Conservation (phyloP, 371 early-diverging fungal species). For the Zopfochytrium polystomum region DNA sequence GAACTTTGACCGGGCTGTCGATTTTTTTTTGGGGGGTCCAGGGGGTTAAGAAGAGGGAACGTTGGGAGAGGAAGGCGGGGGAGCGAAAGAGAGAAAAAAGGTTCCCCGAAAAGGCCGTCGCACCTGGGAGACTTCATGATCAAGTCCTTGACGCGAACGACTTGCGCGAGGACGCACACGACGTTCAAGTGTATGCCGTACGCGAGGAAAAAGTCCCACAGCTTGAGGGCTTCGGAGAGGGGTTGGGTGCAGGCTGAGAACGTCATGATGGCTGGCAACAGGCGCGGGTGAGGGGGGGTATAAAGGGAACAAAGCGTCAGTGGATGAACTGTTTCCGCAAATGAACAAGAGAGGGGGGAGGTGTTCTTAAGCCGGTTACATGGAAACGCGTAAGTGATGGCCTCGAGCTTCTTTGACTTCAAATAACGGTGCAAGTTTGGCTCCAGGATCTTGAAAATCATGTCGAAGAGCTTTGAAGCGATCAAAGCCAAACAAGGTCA, state of each 20-base stretch:
- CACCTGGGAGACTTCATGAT: conserved; percentile 61
- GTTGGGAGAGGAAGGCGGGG: background rate
- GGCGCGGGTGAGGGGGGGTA: background rate
- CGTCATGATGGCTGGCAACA: conserved; percentile 76
- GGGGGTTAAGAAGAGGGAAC: conserved; percentile 5
- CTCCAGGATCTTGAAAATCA: conserved; percentile 72
- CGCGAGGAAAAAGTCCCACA: conserved; percentile 92
- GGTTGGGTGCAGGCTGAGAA: conserved; percentile 88
- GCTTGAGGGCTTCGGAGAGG: conserved; percentile 68
- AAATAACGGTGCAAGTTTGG: conserved; percentile 70
- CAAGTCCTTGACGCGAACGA: conserved; percentile 71
- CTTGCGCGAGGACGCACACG: conserved; percentile 79
- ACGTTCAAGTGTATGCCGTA: conserved; percentile 90
- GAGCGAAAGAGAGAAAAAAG: background rate
- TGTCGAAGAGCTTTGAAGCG: conserved; percentile 82
- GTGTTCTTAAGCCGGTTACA: conserved; percentile 65
- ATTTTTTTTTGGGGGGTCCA: background rate
- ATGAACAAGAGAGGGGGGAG: no score
- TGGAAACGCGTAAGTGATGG: conserved; percentile 84
- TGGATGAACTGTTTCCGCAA: no score
- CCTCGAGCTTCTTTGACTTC: conserved; percentile 66
- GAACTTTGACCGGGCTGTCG: conserved; percentile 70
- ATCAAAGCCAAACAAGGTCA: conserved; percentile 8
- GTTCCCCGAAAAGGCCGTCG: background rate
- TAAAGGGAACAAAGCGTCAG: background rate